phyloP scores from a whole-genome alignment of 352 stramenopile species.

The Phytopythium litorale region DNA sequence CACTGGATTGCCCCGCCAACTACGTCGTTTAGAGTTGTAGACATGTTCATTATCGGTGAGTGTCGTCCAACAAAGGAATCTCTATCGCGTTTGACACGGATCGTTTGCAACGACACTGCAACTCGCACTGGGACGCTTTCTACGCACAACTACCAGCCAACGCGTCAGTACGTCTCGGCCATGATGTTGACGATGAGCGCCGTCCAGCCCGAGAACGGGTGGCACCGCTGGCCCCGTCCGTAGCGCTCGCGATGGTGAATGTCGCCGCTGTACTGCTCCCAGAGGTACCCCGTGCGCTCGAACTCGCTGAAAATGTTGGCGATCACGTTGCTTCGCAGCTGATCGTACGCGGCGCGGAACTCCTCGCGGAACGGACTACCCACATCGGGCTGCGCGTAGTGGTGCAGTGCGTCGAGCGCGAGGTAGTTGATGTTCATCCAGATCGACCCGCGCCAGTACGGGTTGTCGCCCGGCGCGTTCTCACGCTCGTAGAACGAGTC shows the following conservation, averaged over 20 bases:
- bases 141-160: not conserved
- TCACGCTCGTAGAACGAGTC: constrained; percentile 87
- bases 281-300: constrained; percentile 87
- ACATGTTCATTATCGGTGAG: constrained; percentile 5
- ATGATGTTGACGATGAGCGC: constrained; percentile 92
- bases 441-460: constrained; percentile 93
- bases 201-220: constrained; percentile 95
- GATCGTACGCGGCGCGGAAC: constrained; percentile 40
- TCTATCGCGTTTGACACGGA: no score
- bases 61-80: not conserved
- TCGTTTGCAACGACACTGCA: no score
- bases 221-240: constrained; percentile 83
- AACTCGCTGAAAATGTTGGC: constrained; percentile 74
- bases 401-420: constrained; percentile 74
- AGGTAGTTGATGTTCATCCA: constrained; percentile 96
- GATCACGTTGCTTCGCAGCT: constrained; percentile 61
- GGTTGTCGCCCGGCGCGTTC: constrained; percentile 89
- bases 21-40: constrained; percentile 33
- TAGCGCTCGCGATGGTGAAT: constrained; percentile 35
- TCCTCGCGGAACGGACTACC: constrained; percentile 39
- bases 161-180: constrained; percentile 84
- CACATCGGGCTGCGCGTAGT: constrained; percentile 52
- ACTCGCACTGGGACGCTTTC: no score
- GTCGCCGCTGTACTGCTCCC: constrained; percentile 93
- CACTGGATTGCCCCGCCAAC: constrained; percentile 50